Percentiles rank a stretch among this genome's conserved stretches.
Evolutionary conservation across 768 basidiomycete species (phyloP).

Genomic region (Thelephora ganbajun): DNA sequence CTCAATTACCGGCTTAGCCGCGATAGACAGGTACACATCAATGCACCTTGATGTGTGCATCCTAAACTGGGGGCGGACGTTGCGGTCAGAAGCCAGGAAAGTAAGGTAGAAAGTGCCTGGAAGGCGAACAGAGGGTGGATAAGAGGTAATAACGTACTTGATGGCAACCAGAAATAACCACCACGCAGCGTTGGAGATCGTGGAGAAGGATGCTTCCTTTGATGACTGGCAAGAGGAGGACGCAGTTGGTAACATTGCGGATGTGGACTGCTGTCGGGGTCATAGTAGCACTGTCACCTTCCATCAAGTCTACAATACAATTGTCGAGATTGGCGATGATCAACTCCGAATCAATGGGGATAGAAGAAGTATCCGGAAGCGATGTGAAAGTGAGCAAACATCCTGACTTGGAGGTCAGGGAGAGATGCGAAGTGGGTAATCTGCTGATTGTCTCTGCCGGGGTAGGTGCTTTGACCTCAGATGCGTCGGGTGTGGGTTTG

Average conservation of each 20-base stretch:
- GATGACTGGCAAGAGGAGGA: conserved; percentile 53
- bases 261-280: conserved; percentile 49
- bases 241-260: conserved; percentile 39
- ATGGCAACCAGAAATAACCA: conserved; percentile 58
- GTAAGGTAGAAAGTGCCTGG: neutral
- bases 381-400: conserved; percentile 31
- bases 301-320: conserved; percentile 60
- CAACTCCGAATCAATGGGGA: conserved; percentile 30
- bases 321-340: conserved; percentile 49
- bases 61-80: conserved; percentile 45
- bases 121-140: neutral
- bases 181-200: conserved; percentile 41
- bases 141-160: conserved; percentile 37
- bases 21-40: conserved; percentile 51
- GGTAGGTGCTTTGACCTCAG: neutral
- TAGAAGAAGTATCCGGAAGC: conserved; percentile 19
- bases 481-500: neutral
- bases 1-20: conserved; percentile 74
- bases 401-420: conserved; percentile 30
- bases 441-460: neutral
- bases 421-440: conserved; percentile 3
- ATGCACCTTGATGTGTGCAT: conserved; percentile 64
- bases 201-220: conserved; percentile 65
- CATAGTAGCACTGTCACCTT: conserved; percentile 7
- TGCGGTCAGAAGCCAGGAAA: neutral